phyloP scores from a whole-genome alignment of 2,329 filamentous ascomycete species.

The Fusarium proliferatum region DNA sequence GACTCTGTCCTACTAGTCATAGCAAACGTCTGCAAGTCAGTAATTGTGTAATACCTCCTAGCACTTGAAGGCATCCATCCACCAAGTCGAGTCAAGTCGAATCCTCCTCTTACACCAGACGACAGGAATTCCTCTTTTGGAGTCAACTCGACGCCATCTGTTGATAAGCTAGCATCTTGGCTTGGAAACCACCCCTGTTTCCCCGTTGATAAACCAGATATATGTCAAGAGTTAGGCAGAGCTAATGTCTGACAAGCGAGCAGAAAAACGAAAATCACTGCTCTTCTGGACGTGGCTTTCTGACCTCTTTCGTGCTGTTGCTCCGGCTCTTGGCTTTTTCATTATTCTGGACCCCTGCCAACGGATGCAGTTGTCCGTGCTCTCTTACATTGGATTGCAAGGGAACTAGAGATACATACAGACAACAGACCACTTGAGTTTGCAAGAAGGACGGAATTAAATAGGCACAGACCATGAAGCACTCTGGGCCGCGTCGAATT shows the following conservation, averaged over 20 bases:
- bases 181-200: conserved; percentile 6
- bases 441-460: conserved; percentile 29
- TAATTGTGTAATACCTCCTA: not conserved
- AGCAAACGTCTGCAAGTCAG: conserved; percentile 4
- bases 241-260: conserved; percentile 7
- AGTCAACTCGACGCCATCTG: not conserved
- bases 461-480: conserved; percentile 33
- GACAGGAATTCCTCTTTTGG: not conserved
- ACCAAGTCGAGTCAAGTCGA: conserved; percentile 7
- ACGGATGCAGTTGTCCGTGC: conserved; percentile 32
- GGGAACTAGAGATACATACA: conserved; percentile 24
- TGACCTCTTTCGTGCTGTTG: conserved; percentile 23
- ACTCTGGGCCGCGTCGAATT: conserved; percentile 11
- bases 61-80: not conserved
- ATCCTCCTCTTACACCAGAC: conserved; percentile 21
- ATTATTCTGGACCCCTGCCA: conserved; percentile 28
- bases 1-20: not conserved
- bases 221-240: conserved; percentile 3
- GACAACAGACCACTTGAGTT: conserved; percentile 4
- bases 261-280: conserved; percentile 24
- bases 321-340: conserved; percentile 7
- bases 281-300: conserved; percentile 29
- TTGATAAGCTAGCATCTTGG: conserved; percentile 22
- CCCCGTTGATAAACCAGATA: conserved; percentile 14
- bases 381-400: conserved; percentile 27